phyloP scores from a whole-genome alignment of 1,284 basidiomycete genomes.

The Papiliotrema nemorosa region DNA sequence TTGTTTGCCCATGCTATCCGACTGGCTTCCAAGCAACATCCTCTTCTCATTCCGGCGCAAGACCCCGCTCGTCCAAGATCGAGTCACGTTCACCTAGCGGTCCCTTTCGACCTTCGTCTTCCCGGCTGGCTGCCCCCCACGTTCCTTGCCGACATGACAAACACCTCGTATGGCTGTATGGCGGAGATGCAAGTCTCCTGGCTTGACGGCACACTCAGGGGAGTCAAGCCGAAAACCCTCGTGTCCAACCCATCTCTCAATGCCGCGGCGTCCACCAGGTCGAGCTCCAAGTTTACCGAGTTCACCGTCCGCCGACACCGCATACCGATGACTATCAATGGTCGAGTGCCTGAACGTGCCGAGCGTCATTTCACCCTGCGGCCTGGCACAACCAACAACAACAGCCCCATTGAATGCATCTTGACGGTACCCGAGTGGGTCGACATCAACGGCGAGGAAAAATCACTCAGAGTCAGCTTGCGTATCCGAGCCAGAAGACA shows the following conservation, averaged over 20 bases:
- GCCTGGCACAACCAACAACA: slow-evolving; percentile 15
- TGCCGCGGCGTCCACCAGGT: slow-evolving; percentile 5
- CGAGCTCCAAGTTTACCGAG: slow-evolving; percentile 1
- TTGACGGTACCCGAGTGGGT: slow-evolving; percentile 44
- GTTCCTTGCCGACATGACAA: slow-evolving; percentile 23
- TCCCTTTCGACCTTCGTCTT: slow-evolving; percentile 43
- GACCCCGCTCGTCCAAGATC: slow-evolving; percentile 9
- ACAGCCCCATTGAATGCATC: slow-evolving; percentile 37
- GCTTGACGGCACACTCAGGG: slow-evolving; percentile 5
- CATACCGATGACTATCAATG: slow-evolving; percentile 17
- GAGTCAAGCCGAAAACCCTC: neutral
- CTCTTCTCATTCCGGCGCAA: slow-evolving; percentile 20
- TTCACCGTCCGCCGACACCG: slow-evolving; percentile 38
- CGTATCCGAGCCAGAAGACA: slow-evolving; percentile 30
- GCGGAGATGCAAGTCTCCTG: slow-evolving; percentile 31
- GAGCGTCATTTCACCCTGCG: slow-evolving; percentile 29
- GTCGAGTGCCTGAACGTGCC: slow-evolving; percentile 1
- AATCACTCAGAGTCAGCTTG: slow-evolving; percentile 32
- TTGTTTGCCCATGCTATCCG: slow-evolving; percentile 19
- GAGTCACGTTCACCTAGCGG: slow-evolving; percentile 18
- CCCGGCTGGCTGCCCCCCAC: slow-evolving; percentile 47
- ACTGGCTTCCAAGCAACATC: slow-evolving; percentile 10
- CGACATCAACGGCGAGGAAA: slow-evolving; percentile 37
- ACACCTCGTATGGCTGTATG: slow-evolving; percentile 32
- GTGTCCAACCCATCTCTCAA: slow-evolving; percentile 16